These are phyloP conservation scores for Zygosaccharomyces kombuchaensis DNA, from an alignment of 805 yeast genomes.

Conservation along the genomic window DNA sequence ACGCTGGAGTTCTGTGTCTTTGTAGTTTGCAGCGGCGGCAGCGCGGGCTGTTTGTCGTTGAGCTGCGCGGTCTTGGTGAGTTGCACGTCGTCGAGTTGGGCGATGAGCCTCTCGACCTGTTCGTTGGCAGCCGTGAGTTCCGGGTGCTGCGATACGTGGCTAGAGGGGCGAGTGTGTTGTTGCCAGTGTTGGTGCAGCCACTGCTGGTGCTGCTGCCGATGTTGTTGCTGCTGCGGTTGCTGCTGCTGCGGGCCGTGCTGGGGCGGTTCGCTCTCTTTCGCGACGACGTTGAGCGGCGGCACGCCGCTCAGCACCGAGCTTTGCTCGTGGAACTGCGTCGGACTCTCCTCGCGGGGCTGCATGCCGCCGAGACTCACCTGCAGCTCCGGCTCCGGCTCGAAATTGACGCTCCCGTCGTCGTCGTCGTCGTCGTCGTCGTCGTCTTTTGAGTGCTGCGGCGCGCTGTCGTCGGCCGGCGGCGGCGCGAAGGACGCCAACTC, in stretches of 20 bases:
- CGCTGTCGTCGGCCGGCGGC: no score
- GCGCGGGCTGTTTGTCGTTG: constrained; percentile 1
- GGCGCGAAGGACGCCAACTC: neutral
- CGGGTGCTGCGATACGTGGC: neutral
- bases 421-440: no score
- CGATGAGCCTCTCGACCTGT: constrained; percentile 31
- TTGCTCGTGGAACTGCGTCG: no score
- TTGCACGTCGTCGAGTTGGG: constrained; percentile 30
- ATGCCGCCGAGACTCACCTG: constrained; percentile 7
- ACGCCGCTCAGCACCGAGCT: neutral
- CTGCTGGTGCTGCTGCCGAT: no score
- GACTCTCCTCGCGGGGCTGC: neutral
- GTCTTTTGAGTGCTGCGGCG: no score
- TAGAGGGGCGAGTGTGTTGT: neutral
- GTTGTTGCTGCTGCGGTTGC: no score
- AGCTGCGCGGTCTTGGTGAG: constrained; percentile 23
- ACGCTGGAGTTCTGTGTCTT: constrained; percentile 34
- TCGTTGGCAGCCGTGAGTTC: constrained; percentile 17
- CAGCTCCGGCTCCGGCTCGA: constrained; percentile 20
- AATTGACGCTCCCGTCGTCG: constrained; percentile 15
- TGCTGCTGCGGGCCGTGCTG: neutral
- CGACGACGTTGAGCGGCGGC: neutral
- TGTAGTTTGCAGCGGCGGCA: constrained; percentile 7
- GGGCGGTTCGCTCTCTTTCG: no score
- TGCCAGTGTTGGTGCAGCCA: no score